Percentiles rank a stretch among this genome's conserved stretches.
These are phyloP conservation scores for Hericium erinaceus DNA, from an alignment of 768 basidiomycete genomes.

Conservation along the genomic window DNA sequence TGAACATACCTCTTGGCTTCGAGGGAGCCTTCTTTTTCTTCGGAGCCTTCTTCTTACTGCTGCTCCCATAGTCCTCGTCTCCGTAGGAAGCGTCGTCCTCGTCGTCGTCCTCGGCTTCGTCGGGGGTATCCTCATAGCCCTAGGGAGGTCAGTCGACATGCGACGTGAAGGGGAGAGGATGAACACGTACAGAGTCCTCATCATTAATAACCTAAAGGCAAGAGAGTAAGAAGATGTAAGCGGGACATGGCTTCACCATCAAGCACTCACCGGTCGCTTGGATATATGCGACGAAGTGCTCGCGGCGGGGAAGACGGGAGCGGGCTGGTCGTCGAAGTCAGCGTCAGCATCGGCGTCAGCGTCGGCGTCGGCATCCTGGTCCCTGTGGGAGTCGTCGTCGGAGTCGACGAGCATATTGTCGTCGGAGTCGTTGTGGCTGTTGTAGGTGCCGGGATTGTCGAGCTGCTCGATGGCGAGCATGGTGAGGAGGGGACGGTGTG, in stretches of 20 bases:
- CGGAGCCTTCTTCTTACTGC: constrained; percentile 52
- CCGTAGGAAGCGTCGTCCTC: constrained; percentile 74
- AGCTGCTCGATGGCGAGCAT: constrained; percentile 13
- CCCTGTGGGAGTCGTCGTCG: constrained; percentile 29
- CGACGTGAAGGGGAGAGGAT: constrained; percentile 9
- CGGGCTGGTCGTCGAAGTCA: constrained; percentile 32
- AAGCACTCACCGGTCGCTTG: constrained; percentile 22
- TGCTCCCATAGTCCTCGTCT: constrained; percentile 55
- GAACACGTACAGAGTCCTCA: constrained; percentile 42
- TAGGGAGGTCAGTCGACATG: constrained; percentile 24
- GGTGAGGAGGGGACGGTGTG: constrained; percentile 6
- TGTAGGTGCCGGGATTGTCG: constrained; percentile 16
- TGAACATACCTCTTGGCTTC: constrained; percentile 49
- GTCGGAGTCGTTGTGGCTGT: constrained; percentile 33
- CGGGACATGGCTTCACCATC: constrained; percentile 3
- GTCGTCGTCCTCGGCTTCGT: constrained; percentile 46
- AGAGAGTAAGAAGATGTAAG: constrained; percentile 5
- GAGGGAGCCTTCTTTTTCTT: constrained; percentile 60
- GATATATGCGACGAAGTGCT: constrained; percentile 28
- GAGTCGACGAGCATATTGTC: constrained; percentile 69
- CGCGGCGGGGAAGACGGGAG: constrained; percentile 26
- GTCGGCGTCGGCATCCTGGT: constrained; percentile 40
- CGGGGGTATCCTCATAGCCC: constrained; percentile 44
- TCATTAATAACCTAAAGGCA: constrained; percentile 24
- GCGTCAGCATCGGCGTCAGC: constrained; percentile 58